Evolutionary conservation across 2,329 filamentous ascomycete species (phyloP).

Genomic region (Aspergillus nomiae): DNA sequence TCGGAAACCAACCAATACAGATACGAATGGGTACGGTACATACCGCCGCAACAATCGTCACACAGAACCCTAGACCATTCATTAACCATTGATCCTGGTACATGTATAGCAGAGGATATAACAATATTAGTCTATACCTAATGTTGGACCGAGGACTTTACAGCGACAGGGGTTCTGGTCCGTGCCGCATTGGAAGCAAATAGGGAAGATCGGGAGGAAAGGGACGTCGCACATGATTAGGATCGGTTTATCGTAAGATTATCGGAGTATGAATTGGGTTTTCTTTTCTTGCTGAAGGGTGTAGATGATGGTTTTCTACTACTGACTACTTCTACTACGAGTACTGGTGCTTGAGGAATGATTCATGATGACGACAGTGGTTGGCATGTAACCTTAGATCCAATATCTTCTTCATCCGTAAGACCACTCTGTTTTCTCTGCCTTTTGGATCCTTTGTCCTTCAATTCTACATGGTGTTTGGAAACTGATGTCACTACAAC

Average conservation of each 20-base stretch:
- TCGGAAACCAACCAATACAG: background rate
- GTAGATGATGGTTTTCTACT: background rate
- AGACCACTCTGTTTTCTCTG: too few species aligned
- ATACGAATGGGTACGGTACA: conserved; percentile 30
- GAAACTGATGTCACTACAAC: too few species aligned
- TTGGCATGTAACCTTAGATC: conserved; percentile 2
- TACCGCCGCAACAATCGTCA: conserved; percentile 54
- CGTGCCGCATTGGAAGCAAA: conserved; percentile 59
- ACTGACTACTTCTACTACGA: background rate
- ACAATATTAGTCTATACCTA: conserved; percentile 41
- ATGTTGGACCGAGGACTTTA: conserved; percentile 58
- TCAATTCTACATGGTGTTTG: too few species aligned
- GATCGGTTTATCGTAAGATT: background rate
- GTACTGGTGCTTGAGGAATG: background rate
- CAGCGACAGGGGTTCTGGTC: conserved; percentile 61
- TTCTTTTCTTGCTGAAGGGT: too few species aligned
- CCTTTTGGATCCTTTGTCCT: too few species aligned
- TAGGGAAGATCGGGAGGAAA: conserved; percentile 51
- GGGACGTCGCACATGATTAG: conserved; percentile 38
- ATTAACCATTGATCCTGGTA: background rate
- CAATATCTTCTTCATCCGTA: background rate
- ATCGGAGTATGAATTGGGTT: background rate
- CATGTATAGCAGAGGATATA: background rate
- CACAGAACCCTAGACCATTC: conserved; percentile 41
- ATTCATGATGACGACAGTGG: conserved; percentile 25